Evolutionary conservation across 2,329 filamentous ascomycete genomes (phyloP), one percentile per base, ranked within the genome.

Genomic region (Cryoendolithus antarcticus): DNA sequence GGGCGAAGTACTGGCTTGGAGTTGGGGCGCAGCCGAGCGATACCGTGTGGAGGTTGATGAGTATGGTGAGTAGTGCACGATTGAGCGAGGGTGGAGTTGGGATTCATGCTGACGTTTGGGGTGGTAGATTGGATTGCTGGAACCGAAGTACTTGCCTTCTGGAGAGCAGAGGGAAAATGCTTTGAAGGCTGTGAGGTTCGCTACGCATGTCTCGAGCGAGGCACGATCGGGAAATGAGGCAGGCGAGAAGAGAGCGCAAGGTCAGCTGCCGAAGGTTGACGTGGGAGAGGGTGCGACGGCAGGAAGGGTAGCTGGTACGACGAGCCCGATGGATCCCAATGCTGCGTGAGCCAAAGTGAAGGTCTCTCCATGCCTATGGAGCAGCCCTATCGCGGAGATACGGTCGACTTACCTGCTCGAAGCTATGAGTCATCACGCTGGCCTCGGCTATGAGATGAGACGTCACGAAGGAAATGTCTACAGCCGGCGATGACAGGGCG

Each of bases 1-100:
- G 91, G 44, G 83, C 89, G 41, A 80, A 82, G 62, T 98, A 98
- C 67, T 98, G 91, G 91, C 72, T 98, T 29, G 91, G 91, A 59
- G 89, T 96, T 3, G 91, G 91, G 1, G 91, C 91, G 40, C 91
- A 98, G 65, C 91, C 91, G 7, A 88, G 82, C 46, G 85, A 95
- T 50, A 79, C 84, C 3, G 84, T 82, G 29, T 94, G 88, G 88
- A 73, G 85, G 58, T 62, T 96, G 53, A 66, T 98, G 51, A 75
- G 74, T 40, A 81, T 94, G 84, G 85, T 88, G 57, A 38, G 54
- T 44, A 3, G 10, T 21, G 10, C 3, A 30, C 21, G 4, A 13
- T 5, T n/a, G 11, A 7, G 6, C 6, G 24, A 2, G 13, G 10
- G 21, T 15, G 37, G 21, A 6, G n/a, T 9, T 10, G 30, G 36